Conservation (phyloP, 768 basidiomycete species). For the Fistulinella prunicolor region DNA sequence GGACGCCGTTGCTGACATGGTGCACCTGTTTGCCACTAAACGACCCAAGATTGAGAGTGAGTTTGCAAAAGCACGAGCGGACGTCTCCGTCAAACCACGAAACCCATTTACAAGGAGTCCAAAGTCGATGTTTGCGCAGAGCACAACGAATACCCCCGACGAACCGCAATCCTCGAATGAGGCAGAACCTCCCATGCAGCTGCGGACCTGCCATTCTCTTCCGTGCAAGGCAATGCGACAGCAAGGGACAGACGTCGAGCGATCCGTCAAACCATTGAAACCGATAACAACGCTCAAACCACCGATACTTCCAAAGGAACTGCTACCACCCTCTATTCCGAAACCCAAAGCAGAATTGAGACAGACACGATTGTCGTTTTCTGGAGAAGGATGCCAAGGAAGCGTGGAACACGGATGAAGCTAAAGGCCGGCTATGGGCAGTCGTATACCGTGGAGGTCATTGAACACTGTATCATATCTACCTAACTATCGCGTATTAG, state of each 20-base stretch:
- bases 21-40: constrained; percentile 20
- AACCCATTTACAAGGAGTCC: constrained; percentile 23
- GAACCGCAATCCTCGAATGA: not conserved
- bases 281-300: constrained; percentile 31
- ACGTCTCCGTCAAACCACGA: constrained; percentile 1
- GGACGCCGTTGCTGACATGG: constrained; percentile 18
- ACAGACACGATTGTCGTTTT: constrained; percentile 22
- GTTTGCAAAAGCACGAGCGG: constrained; percentile 12
- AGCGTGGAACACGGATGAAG: not conserved
- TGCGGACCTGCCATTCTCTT: constrained; percentile 11
- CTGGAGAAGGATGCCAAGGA: constrained; percentile 1
- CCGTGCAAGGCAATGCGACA: not conserved
- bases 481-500: no score
- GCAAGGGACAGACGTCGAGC: not conserved
- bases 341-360: constrained; percentile 11
- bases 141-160: not conserved
- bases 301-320: constrained; percentile 28
- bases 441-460: no score
- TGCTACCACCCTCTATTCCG: constrained; percentile 11
- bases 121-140: constrained; percentile 23
- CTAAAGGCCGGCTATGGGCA: no score
- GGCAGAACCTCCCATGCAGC: not conserved
- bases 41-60: constrained; percentile 21
- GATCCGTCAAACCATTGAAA: constrained; percentile 18
- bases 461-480: no score